Evolutionary conservation across 1,284 basidiomycete species (phyloP).

Genomic region (Rhodotorula mucilaginosa): DNA sequence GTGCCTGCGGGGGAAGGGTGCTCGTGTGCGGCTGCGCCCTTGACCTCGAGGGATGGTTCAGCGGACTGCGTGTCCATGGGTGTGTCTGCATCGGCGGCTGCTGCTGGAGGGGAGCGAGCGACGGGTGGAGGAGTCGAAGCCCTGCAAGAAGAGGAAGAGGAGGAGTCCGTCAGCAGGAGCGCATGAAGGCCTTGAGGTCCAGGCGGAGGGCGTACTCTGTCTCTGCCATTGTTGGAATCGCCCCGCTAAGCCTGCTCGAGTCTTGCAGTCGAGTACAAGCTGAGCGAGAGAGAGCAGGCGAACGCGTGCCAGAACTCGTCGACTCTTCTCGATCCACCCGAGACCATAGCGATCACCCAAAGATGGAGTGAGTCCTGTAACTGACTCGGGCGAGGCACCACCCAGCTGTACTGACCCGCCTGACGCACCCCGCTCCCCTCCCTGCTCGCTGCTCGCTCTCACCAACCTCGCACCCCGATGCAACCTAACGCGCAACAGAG

Average conservation of each 20-base stretch:
- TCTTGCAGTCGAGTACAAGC: background rate
- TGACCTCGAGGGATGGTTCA: background rate
- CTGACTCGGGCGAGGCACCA: too few species aligned
- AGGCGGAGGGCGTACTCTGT: background rate
- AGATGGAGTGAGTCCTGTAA: too few species aligned
- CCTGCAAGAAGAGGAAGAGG: background rate
- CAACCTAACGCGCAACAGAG: background rate
- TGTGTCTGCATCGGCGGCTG: background rate
- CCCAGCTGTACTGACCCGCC: too few species aligned
- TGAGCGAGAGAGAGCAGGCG: too few species aligned
- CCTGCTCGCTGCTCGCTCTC: background rate
- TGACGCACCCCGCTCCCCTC: too few species aligned
- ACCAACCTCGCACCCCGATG: background rate
- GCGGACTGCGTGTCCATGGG: background rate
- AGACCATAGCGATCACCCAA: background rate
- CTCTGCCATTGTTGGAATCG: background rate
- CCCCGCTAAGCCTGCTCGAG: background rate
- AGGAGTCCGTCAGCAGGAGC: background rate
- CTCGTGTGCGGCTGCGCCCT: background rate
- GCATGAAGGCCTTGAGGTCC: background rate
- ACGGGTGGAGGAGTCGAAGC: constrained; percentile 1
- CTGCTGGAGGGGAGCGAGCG: background rate
- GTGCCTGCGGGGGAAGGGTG: background rate
- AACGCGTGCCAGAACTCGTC: too few species aligned
- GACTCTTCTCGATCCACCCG: too few species aligned